Base-by-base conservation (phyloP, 2,329 filamentous ascomycete species). In the Pseudohalonectria lignicola region DNA sequence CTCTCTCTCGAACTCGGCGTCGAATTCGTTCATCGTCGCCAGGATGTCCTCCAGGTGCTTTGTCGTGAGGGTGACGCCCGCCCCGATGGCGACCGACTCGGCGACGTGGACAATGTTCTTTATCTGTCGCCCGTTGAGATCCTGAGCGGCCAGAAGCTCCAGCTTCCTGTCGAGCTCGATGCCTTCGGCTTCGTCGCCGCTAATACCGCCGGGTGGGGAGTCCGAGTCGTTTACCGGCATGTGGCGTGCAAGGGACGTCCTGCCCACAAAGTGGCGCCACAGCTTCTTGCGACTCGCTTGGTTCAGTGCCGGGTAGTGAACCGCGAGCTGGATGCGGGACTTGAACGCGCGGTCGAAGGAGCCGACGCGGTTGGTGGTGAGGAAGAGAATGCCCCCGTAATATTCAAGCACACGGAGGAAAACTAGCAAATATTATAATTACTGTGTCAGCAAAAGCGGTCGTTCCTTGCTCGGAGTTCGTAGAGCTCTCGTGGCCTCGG, bases 331-430 rank as follows among this genome's bases (percentile, higher is more conserved):
- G 31, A 59, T 58, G 5, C 56, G 51, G 2, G 55, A 59, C 36
- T 56, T 54, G 46, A 60, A 58, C 10, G 54, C 56, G 33, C 54
- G 53, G 38, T 60, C 58, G 11, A 62, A 55, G 2, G 48, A 49
- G 4, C 45, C 52, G 1, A 61, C 53, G 3, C 57, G 52, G 17
- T 16, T 31, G 29, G 28, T 30, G 28, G 28, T 30, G n/a, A n/a
- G n/a, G n/a, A n/a, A n/a, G n/a, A n/a, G n/a, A n/a, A n/a, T n/a
- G n/a, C n/a, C n/a, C n/a, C n/a, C n/a, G n/a, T n/a, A n/a, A n/a
- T n/a, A n/a, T n/a, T n/a, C n/a, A n/a, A n/a, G n/a, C n/a, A n/a
- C 6, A 30, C n/a, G n/a, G n/a, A n/a, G n/a, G n/a, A n/a, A n/a
- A n/a, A n/a, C n/a, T n/a, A n/a, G n/a, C n/a, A n/a, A n/a, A n/a